Conservation (phyloP, 1,284 basidiomycete genomes). For the Kalmanozyma brasiliensis region DNA sequence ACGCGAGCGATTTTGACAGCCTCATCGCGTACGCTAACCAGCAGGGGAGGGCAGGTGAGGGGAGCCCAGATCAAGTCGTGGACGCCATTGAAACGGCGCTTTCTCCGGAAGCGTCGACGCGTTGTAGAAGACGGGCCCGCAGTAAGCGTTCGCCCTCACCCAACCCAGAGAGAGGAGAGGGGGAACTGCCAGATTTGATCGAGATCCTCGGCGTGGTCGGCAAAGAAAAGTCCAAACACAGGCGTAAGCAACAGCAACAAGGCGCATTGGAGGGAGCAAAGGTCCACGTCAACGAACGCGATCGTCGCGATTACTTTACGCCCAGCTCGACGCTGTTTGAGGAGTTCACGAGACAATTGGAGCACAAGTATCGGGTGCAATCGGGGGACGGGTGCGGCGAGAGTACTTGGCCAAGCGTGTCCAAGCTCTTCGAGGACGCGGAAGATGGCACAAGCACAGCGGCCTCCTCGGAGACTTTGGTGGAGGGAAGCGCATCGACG, state of each 20-base stretch:
- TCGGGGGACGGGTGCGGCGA: slow-evolving; percentile 12
- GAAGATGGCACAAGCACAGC: background rate
- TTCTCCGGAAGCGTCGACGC: too few species aligned
- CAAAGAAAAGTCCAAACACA: slow-evolving; percentile 67
- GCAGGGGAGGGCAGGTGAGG: slow-evolving; percentile 25
- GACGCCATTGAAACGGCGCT: slow-evolving; percentile 23
- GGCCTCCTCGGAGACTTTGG: background rate
- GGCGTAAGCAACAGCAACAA: slow-evolving; percentile 47
- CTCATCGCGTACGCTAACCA: slow-evolving; percentile 64
- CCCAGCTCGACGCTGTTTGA: slow-evolving; percentile 64
- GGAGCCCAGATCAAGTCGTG: slow-evolving; percentile 31
- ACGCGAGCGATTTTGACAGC: slow-evolving; percentile 66
- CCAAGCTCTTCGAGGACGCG: slow-evolving; percentile 11
- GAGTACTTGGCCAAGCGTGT: slow-evolving; percentile 16
- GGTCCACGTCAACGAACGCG: slow-evolving; percentile 67
- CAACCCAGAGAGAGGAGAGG: too few species aligned
- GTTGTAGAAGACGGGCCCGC: slow-evolving; percentile 5
- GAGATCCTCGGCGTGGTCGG: slow-evolving; percentile 68
- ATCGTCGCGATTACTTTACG: slow-evolving; percentile 67
- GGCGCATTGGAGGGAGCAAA: too few species aligned
- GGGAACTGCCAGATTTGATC: slow-evolving; percentile 59
- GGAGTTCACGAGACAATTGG: slow-evolving; percentile 48
- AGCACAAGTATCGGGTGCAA: slow-evolving; percentile 48
- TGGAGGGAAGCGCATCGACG: background rate
- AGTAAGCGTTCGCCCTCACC: slow-evolving; percentile 3